Evolutionary conservation across 2,329 filamentous ascomycete genomes (phyloP), one percentile per base, ranked within the genome.

Genomic region (Penicillium carneum): DNA sequence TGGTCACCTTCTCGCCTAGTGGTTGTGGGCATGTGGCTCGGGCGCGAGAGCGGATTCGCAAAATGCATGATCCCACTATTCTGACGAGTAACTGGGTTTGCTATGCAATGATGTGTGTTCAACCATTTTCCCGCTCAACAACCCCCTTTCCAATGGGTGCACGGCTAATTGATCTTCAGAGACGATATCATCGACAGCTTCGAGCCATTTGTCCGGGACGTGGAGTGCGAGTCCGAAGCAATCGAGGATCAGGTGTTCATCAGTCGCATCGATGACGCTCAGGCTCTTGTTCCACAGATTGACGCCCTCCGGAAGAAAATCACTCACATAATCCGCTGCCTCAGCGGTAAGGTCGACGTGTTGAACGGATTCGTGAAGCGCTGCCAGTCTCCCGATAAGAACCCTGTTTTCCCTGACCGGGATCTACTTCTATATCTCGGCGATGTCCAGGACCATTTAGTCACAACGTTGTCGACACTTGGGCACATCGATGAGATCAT

Each of bases 161-260:
- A 11, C 18, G 11, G 8, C 38, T 46, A 53, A 49, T 20, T 7
- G 7, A 20, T 18, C 10, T n/a, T 4, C 9, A 91, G 90, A 73
- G 95, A 99, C 77, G 92, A 98, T 73, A 98, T 99, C 73, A 93
- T 98, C 63, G 95, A 99, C 80, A 91, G 87, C 18, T 98, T 98
- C 72, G 92, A 90, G 0, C 93, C 94, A 7, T 88, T 92, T 43
- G 94, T 97, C 65, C 88, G 87, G 59, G 88, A 90, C 45, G 89
- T 96, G 45, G 93, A 98, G 77, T 79, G 86, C 14, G 91, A 96
- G 70, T 92, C 93, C 1, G 94, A 98, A 76, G 86, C 86, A 12
- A 97, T 99, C 63, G 95, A 99, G 76, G 95, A 99, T 69, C 90
- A 93, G 59, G 93, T 99, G 53, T 98, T 97, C 74, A 89, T 94